These are phyloP conservation scores for Rubia peregrina DNA, from an alignment of 305 asterid species.

Conservation along the genomic window DNA sequence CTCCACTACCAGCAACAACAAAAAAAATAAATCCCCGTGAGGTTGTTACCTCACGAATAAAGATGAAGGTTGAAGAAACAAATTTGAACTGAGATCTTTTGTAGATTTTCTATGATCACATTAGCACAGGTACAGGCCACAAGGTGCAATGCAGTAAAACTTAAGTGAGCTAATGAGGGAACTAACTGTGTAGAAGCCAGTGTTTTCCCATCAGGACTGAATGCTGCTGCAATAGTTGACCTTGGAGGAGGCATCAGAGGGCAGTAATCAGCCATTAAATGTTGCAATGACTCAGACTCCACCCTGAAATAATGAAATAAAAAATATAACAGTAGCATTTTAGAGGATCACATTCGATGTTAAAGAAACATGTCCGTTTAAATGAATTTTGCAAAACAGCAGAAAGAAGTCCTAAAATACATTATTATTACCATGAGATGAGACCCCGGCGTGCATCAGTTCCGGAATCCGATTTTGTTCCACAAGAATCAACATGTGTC, in stretches of 20 bases:
- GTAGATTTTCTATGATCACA: neutral
- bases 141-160: neutral
- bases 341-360: neutral
- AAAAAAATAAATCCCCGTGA: neutral
- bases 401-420: conserved; percentile 3
- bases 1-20: conserved; percentile 59
- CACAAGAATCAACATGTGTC: conserved; percentile 32
- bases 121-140: neutral
- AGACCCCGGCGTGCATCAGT: conserved; percentile 76
- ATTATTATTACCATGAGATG: conserved; percentile 61
- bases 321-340: conserved; percentile 4
- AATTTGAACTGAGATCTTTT: neutral
- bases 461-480: conserved; percentile 38
- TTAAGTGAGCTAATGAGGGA: neutral
- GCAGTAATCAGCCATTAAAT: conserved; percentile 76
- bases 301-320: conserved; percentile 47
- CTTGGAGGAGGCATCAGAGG: conserved; percentile 86
- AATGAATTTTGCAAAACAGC: neutral
- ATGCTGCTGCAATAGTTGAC: conserved; percentile 95
- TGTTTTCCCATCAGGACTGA: conserved; percentile 89
- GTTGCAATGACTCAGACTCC: conserved; percentile 80
- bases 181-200: conserved; percentile 97
- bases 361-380: conserved; percentile 1
- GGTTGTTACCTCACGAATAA: neutral
- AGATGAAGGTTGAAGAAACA: neutral